These are phyloP conservation scores for Chloroidium sp. DNA, from an alignment of 163 green algal species.

Conservation along the genomic window DNA sequence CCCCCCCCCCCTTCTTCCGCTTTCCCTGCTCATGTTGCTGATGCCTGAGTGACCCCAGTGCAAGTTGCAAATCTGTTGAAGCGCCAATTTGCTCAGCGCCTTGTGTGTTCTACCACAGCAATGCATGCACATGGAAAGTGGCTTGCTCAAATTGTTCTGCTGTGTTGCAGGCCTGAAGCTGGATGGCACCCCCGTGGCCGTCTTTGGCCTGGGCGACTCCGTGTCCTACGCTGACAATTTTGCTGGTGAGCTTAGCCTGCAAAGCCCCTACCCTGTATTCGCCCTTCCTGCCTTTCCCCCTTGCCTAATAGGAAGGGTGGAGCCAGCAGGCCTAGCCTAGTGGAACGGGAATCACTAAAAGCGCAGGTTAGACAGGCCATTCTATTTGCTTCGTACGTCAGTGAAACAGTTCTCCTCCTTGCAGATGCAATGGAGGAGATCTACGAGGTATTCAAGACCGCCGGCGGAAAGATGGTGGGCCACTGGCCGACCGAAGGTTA, in stretches of 20 bases:
- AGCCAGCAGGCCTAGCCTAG: too few relatives aligned
- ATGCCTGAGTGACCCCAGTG: too few relatives aligned
- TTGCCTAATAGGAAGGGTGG: neutral
- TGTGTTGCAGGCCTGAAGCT: conserved; percentile 24
- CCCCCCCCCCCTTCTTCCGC: too few relatives aligned
- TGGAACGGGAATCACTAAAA: too few relatives aligned
- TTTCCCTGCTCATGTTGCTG: too few relatives aligned
- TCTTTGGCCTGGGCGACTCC: conserved; percentile 41
- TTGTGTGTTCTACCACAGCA: neutral
- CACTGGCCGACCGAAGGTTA: conserved; percentile 35
- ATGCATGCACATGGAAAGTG: neutral
- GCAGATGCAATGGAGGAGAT: conserved; percentile 47
- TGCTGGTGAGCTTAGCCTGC: neutral
- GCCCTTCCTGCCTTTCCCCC: neutral
- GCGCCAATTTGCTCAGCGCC: too few relatives aligned
- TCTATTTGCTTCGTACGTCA: conserved; percentile 8
- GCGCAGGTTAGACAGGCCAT: neutral
- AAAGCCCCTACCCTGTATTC: too few relatives aligned
- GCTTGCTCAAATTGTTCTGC: neutral
- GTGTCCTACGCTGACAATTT: conserved; percentile 29
- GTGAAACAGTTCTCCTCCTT: conserved; percentile 24
- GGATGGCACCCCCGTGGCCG: conserved; percentile 33
- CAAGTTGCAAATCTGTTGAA: too few relatives aligned
- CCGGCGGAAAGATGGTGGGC: conserved; percentile 41
- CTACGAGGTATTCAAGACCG: conserved; percentile 27